These are phyloP conservation scores for Xerophyta viscosa DNA, from an alignment of 106 monocot species.

Conservation along the genomic window DNA sequence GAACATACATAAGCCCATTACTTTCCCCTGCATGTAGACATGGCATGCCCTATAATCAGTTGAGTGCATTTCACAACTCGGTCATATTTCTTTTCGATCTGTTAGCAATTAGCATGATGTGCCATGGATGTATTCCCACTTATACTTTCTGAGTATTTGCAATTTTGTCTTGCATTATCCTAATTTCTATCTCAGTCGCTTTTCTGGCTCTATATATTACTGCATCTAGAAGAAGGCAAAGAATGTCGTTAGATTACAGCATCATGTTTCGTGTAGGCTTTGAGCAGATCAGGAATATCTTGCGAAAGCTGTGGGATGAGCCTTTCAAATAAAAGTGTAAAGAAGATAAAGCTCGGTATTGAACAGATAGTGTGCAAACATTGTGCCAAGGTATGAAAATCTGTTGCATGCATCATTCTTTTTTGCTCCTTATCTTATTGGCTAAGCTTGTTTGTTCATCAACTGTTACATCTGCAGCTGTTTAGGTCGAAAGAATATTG, in stretches of 20 bases:
- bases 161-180: no score
- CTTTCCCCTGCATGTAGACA: no score
- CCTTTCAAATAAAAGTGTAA: constrained; percentile 43
- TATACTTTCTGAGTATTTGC: no score
- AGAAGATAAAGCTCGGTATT: constrained; percentile 42
- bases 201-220: background rate
- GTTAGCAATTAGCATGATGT: no score
- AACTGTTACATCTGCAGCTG: constrained; percentile 44
- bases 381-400: constrained; percentile 55
- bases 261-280: constrained; percentile 17
- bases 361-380: constrained; percentile 57
- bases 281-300: constrained; percentile 19
- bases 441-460: no score
- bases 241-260: background rate
- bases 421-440: no score
- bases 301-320: constrained; percentile 69
- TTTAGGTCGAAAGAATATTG: constrained; percentile 72
- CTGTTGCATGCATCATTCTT: background rate
- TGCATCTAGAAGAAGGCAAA: background rate
- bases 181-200: background rate
- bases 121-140: no score
- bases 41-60: no score
- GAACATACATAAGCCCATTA: no score
- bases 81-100: no score
- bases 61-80: no score